phyloP scores from a whole-genome alignment of 371 early-diverging fungal genomes.

The Apophysomyces elegans region DNA sequence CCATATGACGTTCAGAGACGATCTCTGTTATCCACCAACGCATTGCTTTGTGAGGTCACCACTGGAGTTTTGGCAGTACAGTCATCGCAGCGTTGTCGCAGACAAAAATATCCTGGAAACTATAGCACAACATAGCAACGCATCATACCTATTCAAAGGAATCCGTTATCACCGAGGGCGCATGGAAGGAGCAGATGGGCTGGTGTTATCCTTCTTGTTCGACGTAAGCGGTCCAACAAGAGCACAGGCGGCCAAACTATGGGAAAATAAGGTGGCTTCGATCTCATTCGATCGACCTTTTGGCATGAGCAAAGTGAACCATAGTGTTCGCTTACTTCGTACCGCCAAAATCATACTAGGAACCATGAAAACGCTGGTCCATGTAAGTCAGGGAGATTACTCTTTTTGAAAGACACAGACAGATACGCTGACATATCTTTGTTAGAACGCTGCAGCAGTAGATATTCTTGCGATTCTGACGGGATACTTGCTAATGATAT shows the following conservation, averaged over 20 bases:
- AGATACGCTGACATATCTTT: conserved; percentile 42
- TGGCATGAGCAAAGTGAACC: conserved; percentile 28
- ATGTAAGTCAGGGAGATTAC: background rate
- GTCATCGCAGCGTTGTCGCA: conserved; percentile 27
- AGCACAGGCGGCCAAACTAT: conserved; percentile 39
- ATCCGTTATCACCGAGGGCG: conserved; percentile 28
- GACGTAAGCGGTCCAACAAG: conserved; percentile 55
- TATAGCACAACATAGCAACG: conserved; percentile 31
- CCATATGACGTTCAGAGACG: conserved; percentile 38
- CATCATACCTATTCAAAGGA: conserved; percentile 1
- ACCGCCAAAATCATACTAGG: conserved; percentile 34
- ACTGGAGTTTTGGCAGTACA: conserved; percentile 43
- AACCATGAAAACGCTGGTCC: conserved; percentile 5
- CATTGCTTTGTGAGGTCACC: conserved; percentile 46
- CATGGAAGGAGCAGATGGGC: conserved; percentile 31
- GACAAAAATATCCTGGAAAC: conserved; percentile 39
- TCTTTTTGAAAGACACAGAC: conserved; percentile 38
- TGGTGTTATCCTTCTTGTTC: conserved; percentile 60
- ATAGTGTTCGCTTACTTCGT: background rate
- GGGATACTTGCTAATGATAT: conserved; percentile 86
- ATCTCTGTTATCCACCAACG: conserved; percentile 37
- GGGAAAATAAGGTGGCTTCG: conserved; percentile 53
- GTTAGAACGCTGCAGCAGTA: conserved; percentile 69
- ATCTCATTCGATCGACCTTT: conserved; percentile 47
- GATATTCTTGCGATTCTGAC: conserved; percentile 83